Evolutionary conservation across 2,329 filamentous ascomycete genomes (phyloP).

Genomic region (Fusarium ambrosium): DNA sequence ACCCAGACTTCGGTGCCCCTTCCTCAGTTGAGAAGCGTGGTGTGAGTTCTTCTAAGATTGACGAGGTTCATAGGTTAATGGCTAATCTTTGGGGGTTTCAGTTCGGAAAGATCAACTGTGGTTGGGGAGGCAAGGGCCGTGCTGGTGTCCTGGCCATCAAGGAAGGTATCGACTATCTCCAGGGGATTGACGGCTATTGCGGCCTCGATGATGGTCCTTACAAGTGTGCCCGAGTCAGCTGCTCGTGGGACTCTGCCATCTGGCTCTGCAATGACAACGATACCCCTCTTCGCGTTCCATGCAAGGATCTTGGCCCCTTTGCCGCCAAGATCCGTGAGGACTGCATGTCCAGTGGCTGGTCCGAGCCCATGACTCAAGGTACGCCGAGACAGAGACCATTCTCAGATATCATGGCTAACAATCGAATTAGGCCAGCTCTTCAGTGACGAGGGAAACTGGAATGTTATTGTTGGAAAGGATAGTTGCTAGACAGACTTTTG

Average conservation of each 20-base stretch:
- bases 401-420: background rate
- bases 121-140: conserved; percentile 3
- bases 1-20: background rate
- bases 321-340: conserved; percentile 4
- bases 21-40: background rate
- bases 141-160: background rate
- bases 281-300: conserved; percentile 1
- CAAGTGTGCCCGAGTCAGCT: conserved; percentile 14
- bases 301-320: conserved; percentile 4
- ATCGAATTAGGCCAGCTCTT: conserved; percentile 2
- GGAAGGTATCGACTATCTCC: conserved; percentile 7
- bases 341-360: background rate
- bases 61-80: too few relatives aligned
- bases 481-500: background rate
- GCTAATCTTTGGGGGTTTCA: background rate
- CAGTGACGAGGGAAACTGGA: background rate
- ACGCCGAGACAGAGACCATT: background rate
- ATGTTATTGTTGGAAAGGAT: conserved; percentile 9
- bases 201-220: conserved; percentile 4
- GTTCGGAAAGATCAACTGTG: background rate
- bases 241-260: conserved; percentile 16
- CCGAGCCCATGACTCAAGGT: conserved; percentile 13
- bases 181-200: background rate
- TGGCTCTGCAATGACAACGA: conserved; percentile 21
- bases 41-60: background rate